phyloP scores from a whole-genome alignment of 768 basidiomycete genomes.

The Leccinum obscurum region DNA sequence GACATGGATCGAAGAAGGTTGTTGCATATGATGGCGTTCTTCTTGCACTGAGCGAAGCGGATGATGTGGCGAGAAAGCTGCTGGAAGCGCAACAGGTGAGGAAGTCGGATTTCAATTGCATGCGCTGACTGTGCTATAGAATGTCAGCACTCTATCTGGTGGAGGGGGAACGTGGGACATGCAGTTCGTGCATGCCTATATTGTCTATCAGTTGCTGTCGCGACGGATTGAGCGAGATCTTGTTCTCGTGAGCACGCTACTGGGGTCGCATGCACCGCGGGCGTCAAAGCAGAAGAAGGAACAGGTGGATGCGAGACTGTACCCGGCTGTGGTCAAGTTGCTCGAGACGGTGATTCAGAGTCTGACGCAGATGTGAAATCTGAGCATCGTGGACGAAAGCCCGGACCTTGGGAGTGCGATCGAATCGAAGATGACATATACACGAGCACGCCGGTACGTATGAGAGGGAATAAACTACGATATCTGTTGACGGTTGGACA shows the following conservation, averaged over 20 bases:
- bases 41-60: slow-evolving; percentile 84
- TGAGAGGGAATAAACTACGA: background rate
- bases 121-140: slow-evolving; percentile 31
- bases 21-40: slow-evolving; percentile 88
- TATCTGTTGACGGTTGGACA: slow-evolving; percentile 26
- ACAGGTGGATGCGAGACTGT: slow-evolving; percentile 69
- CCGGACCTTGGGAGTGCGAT: slow-evolving; percentile 78
- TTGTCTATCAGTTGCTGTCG: slow-evolving; percentile 84
- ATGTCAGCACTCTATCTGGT: slow-evolving; percentile 40
- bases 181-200: slow-evolving; percentile 82
- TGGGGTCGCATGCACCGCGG: slow-evolving; percentile 43
- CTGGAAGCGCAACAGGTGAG: slow-evolving; percentile 82
- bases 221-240: slow-evolving; percentile 88
- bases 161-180: slow-evolving; percentile 63
- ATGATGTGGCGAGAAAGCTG: slow-evolving; percentile 77
- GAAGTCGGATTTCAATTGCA: background rate
- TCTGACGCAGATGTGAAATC: slow-evolving; percentile 76
- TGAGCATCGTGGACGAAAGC: slow-evolving; percentile 86
- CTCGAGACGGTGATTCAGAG: slow-evolving; percentile 86
- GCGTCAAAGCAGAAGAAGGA: slow-evolving; percentile 39
- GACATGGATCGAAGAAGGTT: slow-evolving; percentile 64
- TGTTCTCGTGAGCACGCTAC: slow-evolving; percentile 67
- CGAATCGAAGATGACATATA: slow-evolving; percentile 72
- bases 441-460: slow-evolving; percentile 69
- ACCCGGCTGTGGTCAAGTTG: slow-evolving; percentile 85